These are phyloP conservation scores for Cyberlindnera saturnus DNA, from an alignment of 805 yeast species.

Conservation along the genomic window DNA sequence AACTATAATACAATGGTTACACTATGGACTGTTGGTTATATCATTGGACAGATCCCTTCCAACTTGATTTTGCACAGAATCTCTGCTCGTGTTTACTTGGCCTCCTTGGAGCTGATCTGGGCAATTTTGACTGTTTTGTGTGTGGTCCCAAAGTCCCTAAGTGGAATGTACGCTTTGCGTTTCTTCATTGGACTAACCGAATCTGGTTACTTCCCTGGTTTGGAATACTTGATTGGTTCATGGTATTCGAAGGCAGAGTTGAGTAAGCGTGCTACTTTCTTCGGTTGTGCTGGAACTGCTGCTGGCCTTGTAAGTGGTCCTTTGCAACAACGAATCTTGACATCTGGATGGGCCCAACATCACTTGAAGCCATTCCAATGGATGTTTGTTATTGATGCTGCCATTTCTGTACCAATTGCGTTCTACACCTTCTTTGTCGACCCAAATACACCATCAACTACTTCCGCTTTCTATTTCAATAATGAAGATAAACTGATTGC, in stretches of 20 bases:
- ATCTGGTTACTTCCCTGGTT: conserved; percentile 45
- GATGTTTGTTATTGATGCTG: conserved; percentile 42
- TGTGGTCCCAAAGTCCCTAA: conserved; percentile 23
- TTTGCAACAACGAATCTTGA: conserved; percentile 29
- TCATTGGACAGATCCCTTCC: conserved; percentile 45
- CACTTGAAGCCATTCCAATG: conserved; percentile 34
- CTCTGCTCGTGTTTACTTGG: conserved; percentile 40
- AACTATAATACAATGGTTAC: conserved; percentile 39
- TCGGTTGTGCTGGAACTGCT: conserved; percentile 30
- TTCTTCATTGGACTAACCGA: conserved; percentile 41
- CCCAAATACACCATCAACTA: conserved; percentile 42
- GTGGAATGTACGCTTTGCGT: conserved; percentile 27
- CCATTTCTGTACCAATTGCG: conserved; percentile 36
- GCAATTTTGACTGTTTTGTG: conserved; percentile 32
- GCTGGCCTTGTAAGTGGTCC: conserved; percentile 35
- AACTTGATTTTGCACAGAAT: conserved; percentile 35
- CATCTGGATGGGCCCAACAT: conserved; percentile 17
- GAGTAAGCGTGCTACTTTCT: conserved; percentile 29
- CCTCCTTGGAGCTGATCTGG: conserved; percentile 40
- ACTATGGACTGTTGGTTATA: conserved; percentile 44
- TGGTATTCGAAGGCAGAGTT: conserved; percentile 31
- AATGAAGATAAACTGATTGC: conserved; percentile 40
- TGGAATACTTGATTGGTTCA: conserved; percentile 34
- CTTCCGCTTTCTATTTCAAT: conserved; percentile 36
- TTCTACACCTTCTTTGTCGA: conserved; percentile 35